Base-by-base conservation (phyloP, 805 yeast species). In the Nakazawaea molendinolei region DNA sequence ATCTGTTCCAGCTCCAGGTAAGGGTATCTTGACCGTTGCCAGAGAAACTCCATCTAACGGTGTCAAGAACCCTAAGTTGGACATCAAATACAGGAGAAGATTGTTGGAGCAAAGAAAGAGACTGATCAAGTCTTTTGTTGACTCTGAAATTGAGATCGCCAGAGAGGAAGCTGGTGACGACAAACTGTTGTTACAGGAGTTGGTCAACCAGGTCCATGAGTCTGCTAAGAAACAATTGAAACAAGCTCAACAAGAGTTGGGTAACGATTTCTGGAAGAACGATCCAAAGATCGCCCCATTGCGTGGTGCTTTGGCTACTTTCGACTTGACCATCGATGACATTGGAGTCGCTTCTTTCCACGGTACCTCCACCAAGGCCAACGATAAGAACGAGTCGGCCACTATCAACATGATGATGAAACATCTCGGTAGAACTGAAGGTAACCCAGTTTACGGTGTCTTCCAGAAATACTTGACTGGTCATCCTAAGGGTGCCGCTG, bases 401-500 rank as follows among this genome's bases (percentile, higher is more conserved):
- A 85, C 97, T 27, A 71, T 94, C 60, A 81, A 92, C 61, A 66
- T 72, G 52, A 92, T 94, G 97, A 83, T 94, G 79, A 67, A 72
- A 55, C 98, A 92, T 59, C 71, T 92, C 57, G 98, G 97, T 50
- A 82, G 99, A 69, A 68, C 95, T 39, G 87, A 85, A 68, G 99
- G 99, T 68, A 94, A 92, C 69, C 95, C 98, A 45, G 89, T 94
- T 33, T 72, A 82, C 50, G 97, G 97, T 76, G 94, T 92, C 38
- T 90, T 94, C 95, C 99, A 92, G 69, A 92, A 92, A 67, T 92
- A 75, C 78, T 76, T 92, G 57, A 92, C 99, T 52, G 99, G 99
- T 67, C 99, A 92, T 72, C 98, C 98, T 53, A 92, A 92, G 84
- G 99, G 99, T 76, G 98, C 98, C 52, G 99, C 99, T 40, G 99